phyloP scores from a whole-genome alignment of 768 basidiomycete genomes.

The Hygrocybe punicea region DNA sequence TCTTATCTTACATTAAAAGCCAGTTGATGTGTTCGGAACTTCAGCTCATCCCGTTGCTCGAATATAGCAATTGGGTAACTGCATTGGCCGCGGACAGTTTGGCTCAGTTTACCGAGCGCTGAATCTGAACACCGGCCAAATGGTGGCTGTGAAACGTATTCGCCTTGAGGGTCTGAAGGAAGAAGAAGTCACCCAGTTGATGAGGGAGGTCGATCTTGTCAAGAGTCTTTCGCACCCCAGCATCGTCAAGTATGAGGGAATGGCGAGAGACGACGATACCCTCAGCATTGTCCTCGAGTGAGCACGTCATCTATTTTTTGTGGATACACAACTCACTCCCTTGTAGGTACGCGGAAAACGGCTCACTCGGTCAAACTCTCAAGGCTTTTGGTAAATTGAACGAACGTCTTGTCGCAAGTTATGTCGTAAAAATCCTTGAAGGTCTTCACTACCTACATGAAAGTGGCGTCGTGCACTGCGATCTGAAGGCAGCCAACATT shows the following conservation, averaged over 20 bases:
- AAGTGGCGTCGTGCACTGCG: slow-evolving; percentile 91
- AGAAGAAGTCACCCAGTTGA: slow-evolving; percentile 84
- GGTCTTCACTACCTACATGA: slow-evolving; percentile 90
- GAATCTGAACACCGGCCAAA: slow-evolving; percentile 90
- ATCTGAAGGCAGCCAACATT: slow-evolving; percentile 97
- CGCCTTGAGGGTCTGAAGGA: slow-evolving; percentile 86
- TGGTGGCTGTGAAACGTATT: slow-evolving; percentile 99
- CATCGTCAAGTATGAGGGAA: slow-evolving; percentile 97
- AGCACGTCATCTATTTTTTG: slow-evolving; percentile 34
- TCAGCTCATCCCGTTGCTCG: slow-evolving; percentile 9
- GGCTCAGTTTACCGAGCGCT: slow-evolving; percentile 93
- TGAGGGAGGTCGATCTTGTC: slow-evolving; percentile 91
- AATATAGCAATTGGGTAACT: slow-evolving; percentile 90
- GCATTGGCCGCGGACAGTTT: slow-evolving; percentile 95
- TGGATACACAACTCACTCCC: background rate
- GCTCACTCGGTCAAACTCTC: slow-evolving; percentile 88
- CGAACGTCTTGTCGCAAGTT: slow-evolving; percentile 86
- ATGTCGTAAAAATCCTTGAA: slow-evolving; percentile 95
- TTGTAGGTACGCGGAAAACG: slow-evolving; percentile 89
- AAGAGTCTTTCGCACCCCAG: slow-evolving; percentile 90
- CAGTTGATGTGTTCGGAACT: slow-evolving; percentile 14
- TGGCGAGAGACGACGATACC: slow-evolving; percentile 83
- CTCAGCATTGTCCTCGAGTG: slow-evolving; percentile 94
- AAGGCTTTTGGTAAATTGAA: slow-evolving; percentile 93
- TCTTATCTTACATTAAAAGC: slow-evolving; percentile 17